phyloP scores from a whole-genome alignment of 2,329 filamentous ascomycete genomes.

The Aspergillus terreus region DNA sequence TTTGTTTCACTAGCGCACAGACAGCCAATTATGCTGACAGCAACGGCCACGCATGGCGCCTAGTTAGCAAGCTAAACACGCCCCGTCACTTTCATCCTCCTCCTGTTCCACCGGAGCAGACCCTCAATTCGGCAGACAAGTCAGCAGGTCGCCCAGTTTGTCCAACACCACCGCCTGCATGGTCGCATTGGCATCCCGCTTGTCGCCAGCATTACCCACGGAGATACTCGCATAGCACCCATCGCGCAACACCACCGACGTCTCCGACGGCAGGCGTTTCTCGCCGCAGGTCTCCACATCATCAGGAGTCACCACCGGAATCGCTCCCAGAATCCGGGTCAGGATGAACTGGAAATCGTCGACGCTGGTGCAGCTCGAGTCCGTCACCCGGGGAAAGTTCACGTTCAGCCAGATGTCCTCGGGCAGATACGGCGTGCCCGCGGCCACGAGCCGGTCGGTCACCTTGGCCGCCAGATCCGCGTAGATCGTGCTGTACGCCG shows the following conservation, averaged over 20 bases:
- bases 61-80: neutral
- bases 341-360: slow-evolving; percentile 62
- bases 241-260: slow-evolving; percentile 45
- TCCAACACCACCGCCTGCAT: slow-evolving; percentile 51
- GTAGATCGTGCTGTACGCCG: slow-evolving; percentile 57
- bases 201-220: slow-evolving; percentile 58
- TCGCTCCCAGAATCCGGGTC: slow-evolving; percentile 54
- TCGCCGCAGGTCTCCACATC: slow-evolving; percentile 59
- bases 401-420: slow-evolving; percentile 62
- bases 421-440: slow-evolving; percentile 62
- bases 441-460: slow-evolving; percentile 52
- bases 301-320: slow-evolving; percentile 29
- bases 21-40: neutral
- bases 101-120: neutral
- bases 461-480: slow-evolving; percentile 59
- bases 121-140: slow-evolving; percentile 39
- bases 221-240: slow-evolving; percentile 62
- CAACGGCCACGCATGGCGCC: neutral
- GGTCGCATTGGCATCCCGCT: slow-evolving; percentile 54
- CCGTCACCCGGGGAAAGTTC: slow-evolving; percentile 57
- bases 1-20: neutral
- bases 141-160: slow-evolving; percentile 49
- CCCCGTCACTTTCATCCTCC: neutral
- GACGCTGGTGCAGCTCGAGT: slow-evolving; percentile 48
- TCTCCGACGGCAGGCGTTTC: slow-evolving; percentile 57